phyloP scores from a whole-genome alignment of 1,284 basidiomycete genomes.

The Ustilago crameri region DNA sequence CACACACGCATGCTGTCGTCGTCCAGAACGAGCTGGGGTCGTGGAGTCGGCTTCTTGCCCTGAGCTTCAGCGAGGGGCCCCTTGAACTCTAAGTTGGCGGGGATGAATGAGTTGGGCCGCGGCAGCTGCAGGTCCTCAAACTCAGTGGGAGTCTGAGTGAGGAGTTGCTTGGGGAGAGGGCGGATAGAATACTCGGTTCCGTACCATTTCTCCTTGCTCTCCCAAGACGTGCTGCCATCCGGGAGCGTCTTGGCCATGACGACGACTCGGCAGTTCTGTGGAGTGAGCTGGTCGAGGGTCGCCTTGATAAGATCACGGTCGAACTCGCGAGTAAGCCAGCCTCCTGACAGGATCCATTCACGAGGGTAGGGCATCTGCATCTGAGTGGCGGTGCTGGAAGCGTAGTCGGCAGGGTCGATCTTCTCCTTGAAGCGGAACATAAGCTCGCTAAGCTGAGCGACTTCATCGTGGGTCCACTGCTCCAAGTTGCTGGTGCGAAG shows the following conservation, averaged over 20 bases:
- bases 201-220: slow-evolving; percentile 66
- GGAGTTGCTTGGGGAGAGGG: slow-evolving; percentile 50
- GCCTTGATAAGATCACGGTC: slow-evolving; percentile 76
- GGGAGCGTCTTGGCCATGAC: slow-evolving; percentile 77
- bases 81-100: slow-evolving; percentile 57
- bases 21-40: slow-evolving; percentile 60
- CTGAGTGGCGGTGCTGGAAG: slow-evolving; percentile 79
- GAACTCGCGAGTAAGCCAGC: slow-evolving; percentile 82
- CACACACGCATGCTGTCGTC: slow-evolving; percentile 60
- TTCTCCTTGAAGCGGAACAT: slow-evolving; percentile 92
- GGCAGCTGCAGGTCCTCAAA: slow-evolving; percentile 63
- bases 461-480: slow-evolving; percentile 82
- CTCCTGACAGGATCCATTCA: slow-evolving; percentile 80
- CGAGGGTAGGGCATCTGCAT: slow-evolving; percentile 84
- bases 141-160: slow-evolving; percentile 27
- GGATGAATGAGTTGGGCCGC: slow-evolving; percentile 65
- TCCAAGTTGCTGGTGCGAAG: slow-evolving; percentile 79
- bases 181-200: slow-evolving; percentile 66
- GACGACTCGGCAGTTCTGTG: slow-evolving; percentile 77
- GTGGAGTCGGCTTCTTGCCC: slow-evolving; percentile 53
- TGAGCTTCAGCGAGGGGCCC: slow-evolving; percentile 30
- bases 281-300: slow-evolving; percentile 75
- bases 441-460: slow-evolving; percentile 78
- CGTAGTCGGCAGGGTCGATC: slow-evolving; percentile 81
- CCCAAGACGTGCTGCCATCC: slow-evolving; percentile 54